Base-by-base conservation (phyloP, 2,329 filamentous ascomycete species). In the Cladobotryum protrusum region DNA sequence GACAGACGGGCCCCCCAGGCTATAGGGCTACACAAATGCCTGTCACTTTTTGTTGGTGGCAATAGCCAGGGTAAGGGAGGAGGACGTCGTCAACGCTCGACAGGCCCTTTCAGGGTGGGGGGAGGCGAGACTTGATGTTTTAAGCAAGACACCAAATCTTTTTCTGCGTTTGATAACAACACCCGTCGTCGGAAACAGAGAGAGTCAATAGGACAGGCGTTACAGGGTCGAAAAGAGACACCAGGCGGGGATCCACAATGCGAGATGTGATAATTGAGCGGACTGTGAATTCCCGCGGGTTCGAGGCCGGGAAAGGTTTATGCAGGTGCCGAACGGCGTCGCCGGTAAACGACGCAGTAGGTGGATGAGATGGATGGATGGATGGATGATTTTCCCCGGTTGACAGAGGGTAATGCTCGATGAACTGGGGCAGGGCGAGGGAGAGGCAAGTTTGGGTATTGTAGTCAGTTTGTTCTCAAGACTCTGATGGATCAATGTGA, bases 11-110 rank as follows among this genome's bases (percentile, higher is more conserved):
- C 24, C 42, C 18, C 42, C 42, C 19, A 44, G 42, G 33, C 37
- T 45, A 42, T 49, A 52, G 47, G 50, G 47, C 50, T 52, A 49
- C 39, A 29, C 24, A 29, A 40, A 49, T 52, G 50, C 50, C 50
- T 49, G 42, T 49, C 20, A 43, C 17, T 29, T 29, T 29, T 51
- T 46, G 42, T 32, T 49, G 29, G 50, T 18, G 36, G 41, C 15
- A 49, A 9, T 29, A 45, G 42, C 47, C 48, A 52, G 50, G 50
- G 47, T 45, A 19, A n/a, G 11, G 14, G 20, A 8, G 13, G 12
- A 45, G 43, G 43, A 43, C 50, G 36, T 29, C 8, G 42, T 45
- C 42, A 32, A 37, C 19, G 32, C 40, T 18, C 24, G 37, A 36
- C 32, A 50, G 43, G 24, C 46, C 43, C 43, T 42, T 35, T 36